Evolutionary conservation across 2,329 filamentous ascomycete genomes (phyloP).

Genomic region (Verticillium nubilum): DNA sequence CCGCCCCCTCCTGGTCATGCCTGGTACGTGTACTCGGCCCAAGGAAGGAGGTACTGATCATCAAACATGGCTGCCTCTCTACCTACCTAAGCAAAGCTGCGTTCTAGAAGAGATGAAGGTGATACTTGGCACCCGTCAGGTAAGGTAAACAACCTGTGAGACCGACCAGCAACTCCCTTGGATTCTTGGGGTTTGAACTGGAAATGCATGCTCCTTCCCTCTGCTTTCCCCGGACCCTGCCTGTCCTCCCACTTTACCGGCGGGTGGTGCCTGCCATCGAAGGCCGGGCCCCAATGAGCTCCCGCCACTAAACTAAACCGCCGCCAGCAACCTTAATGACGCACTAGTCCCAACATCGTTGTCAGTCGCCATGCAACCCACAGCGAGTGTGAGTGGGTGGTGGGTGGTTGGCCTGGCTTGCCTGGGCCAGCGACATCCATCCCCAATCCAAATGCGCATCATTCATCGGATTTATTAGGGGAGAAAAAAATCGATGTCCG

Average conservation of each 20-base stretch:
- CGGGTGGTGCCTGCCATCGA: not conserved
- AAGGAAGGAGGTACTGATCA: not conserved
- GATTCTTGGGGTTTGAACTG: not conserved
- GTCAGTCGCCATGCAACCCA: not conserved
- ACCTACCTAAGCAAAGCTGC: too few species aligned
- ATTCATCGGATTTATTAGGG: too few species aligned
- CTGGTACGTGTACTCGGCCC: not conserved
- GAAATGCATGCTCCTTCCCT: not conserved
- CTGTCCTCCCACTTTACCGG: not conserved
- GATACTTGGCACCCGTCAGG: not conserved
- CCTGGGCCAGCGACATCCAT: not conserved
- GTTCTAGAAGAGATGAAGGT: not conserved
- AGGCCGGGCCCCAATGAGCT: not conserved
- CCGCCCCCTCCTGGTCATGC: not conserved
- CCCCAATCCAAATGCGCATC: too few species aligned
- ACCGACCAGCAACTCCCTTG: not conserved
- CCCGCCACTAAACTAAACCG: not conserved
- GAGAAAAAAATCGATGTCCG: too few species aligned
- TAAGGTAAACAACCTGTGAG: not conserved
- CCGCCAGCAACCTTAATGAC: not conserved
- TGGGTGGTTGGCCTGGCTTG: too few species aligned
- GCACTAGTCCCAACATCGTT: not conserved
- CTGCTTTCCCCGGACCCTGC: not conserved
- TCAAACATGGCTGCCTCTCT: not conserved
- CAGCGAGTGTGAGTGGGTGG: too few species aligned